Conservation (phyloP, 192 early-diverging fungal species). For the Coemansia erecta region DNA sequence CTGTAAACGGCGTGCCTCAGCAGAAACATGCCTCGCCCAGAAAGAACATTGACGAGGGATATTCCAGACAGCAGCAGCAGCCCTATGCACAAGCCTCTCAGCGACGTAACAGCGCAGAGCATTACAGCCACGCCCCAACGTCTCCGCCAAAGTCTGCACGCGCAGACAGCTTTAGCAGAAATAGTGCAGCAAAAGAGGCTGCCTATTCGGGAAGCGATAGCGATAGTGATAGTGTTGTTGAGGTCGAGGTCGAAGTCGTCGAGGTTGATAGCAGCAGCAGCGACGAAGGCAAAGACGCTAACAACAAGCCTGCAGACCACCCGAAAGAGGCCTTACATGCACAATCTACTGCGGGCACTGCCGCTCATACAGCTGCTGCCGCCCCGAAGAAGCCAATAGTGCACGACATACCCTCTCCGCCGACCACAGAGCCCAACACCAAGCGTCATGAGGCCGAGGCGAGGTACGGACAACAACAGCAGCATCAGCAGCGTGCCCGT, state of each 20-base stretch:
- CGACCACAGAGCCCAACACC: no score
- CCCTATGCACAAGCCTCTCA: slow-evolving; percentile 1
- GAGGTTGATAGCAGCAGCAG: slow-evolving; percentile 21
- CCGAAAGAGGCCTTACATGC: no score
- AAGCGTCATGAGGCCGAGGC: no score
- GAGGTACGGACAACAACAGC: no score
- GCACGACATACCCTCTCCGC: no score
- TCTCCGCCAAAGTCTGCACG: not conserved
- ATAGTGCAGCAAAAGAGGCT: not conserved
- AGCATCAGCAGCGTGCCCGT: no score
- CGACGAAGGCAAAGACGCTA: not conserved
- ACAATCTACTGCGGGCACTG: no score
- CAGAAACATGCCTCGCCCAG: not conserved
- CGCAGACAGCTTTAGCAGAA: not conserved
- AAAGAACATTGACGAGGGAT: slow-evolving; percentile 13
- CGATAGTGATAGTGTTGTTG: slow-evolving; percentile 27
- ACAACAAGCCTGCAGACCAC: not conserved
- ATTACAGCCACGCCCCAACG: not conserved
- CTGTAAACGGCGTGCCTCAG: slow-evolving; percentile 47
- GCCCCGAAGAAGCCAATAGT: no score
- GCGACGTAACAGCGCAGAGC: not conserved
- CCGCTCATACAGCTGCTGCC: no score
- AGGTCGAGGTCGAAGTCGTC: slow-evolving; percentile 38
- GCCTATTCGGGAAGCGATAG: not conserved
- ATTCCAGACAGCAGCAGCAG: slow-evolving; percentile 7